A percentile compares a stretch with the other conserved stretches of the same genome.
These are phyloP conservation scores for Tuber microsphaerosporum DNA, from an alignment of 495 filamentous ascomycete species.

Conservation along the genomic window DNA sequence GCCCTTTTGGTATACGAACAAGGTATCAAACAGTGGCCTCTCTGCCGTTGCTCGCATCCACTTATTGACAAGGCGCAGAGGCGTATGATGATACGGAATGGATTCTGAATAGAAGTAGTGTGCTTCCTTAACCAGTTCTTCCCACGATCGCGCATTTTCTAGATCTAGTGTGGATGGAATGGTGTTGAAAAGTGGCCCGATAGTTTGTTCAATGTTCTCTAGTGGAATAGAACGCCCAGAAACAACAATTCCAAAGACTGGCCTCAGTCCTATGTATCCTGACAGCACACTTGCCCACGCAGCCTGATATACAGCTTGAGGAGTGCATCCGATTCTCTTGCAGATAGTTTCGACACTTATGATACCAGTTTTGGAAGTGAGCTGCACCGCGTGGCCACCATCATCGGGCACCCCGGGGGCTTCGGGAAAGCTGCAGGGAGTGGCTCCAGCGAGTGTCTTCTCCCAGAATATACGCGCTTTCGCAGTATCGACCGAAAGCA, in stretches of 20 bases:
- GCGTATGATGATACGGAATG: conserved; percentile 62
- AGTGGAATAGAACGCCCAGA: conserved; percentile 64
- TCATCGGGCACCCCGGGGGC: conserved; percentile 3
- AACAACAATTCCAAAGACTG: conserved; percentile 59
- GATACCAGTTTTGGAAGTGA: conserved; percentile 30
- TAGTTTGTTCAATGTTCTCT: conserved; percentile 57
- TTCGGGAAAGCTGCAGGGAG: conserved; percentile 41
- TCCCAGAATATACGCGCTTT: conserved; percentile 64
- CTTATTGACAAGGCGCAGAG: conserved; percentile 65
- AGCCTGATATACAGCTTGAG: conserved; percentile 67
- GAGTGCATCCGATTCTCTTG: conserved; percentile 58
- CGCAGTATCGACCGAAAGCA: conserved; percentile 47
- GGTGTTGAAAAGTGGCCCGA: conserved; percentile 89
- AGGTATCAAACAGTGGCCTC: conserved; percentile 64
- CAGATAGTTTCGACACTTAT: conserved; percentile 47
- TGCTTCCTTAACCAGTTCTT: conserved; percentile 49
- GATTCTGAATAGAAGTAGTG: conserved; percentile 57
- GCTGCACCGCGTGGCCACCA: conserved; percentile 18
- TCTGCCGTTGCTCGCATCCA: conserved; percentile 53
- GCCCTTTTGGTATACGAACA: conserved; percentile 75
- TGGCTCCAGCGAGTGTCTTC: conserved; percentile 48
- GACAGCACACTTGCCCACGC: conserved; percentile 57
- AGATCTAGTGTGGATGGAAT: conserved; percentile 58
- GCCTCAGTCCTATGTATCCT: conserved; percentile 42
- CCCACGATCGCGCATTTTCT: conserved; percentile 48